phyloP scores from a whole-genome alignment of 2,329 filamentous ascomycete genomes.

The Zalaria sp. region DNA sequence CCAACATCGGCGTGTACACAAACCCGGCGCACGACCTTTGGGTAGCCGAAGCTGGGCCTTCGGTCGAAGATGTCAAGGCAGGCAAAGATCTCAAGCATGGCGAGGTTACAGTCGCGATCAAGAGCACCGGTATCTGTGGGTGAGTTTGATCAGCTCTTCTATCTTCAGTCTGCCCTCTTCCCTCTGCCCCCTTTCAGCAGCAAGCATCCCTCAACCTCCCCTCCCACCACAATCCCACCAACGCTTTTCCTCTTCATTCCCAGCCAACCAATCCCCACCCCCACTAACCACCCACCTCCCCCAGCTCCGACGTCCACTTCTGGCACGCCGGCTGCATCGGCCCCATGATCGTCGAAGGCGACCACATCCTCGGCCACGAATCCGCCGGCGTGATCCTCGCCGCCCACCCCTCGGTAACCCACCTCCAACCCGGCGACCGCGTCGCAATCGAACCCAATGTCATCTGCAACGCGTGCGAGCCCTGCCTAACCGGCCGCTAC shows the following conservation, averaged over 20 bases:
- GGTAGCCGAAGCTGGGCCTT: constrained; percentile 67
- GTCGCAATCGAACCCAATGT: constrained; percentile 91
- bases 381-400: constrained; percentile 72
- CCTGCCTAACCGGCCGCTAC: constrained; percentile 83
- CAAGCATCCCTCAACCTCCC: constrained; percentile 1
- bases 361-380: constrained; percentile 91
- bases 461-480: constrained; percentile 81
- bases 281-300: constrained; percentile 1
- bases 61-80: constrained; percentile 56
- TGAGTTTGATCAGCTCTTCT: constrained; percentile 26
- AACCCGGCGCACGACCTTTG: constrained; percentile 87
- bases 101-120: constrained; percentile 77
- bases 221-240: neutral
- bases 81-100: constrained; percentile 59
- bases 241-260: neutral
- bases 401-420: constrained; percentile 64
- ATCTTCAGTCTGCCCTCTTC: neutral
- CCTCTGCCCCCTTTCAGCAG: neutral
- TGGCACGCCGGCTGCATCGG: constrained; percentile 94
- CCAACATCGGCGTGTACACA: constrained; percentile 93
- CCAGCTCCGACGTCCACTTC: constrained; percentile 86
- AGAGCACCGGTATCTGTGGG: constrained; percentile 94
- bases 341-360: constrained; percentile 79
- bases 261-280: neutral
- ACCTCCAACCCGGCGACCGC: constrained; percentile 71